Percentiles rank a stretch among this genome's conserved stretches.
phyloP scores from a whole-genome alignment of 306 rosid species.

The Canavalia gladiata region DNA sequence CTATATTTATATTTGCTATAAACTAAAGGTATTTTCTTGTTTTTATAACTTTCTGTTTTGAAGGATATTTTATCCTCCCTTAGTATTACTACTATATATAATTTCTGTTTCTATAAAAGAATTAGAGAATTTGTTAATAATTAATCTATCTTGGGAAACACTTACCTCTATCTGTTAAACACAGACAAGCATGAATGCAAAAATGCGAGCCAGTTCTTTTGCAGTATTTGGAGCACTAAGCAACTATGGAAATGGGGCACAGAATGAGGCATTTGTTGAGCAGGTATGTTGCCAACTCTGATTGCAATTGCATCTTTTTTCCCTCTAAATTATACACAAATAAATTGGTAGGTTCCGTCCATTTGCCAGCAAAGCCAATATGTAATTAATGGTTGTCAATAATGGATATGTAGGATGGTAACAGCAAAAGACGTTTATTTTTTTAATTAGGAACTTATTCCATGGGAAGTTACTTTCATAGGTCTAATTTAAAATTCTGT shows the following conservation, averaged over 20 bases:
- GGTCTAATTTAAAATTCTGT: background rate
- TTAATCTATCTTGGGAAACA: conserved; percentile 18
- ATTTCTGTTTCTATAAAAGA: conserved; percentile 4
- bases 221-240: conserved; percentile 92
- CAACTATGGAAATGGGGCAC: conserved; percentile 74
- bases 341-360: conserved; percentile 20
- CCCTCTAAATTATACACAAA: background rate
- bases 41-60: background rate
- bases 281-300: conserved; percentile 67
- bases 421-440: background rate
- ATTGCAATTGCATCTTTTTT: background rate
- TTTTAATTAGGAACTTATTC: conserved; percentile 7
- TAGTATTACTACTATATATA: background rate
- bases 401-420: conserved; percentile 17
- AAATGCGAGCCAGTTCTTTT: conserved; percentile 92
- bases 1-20: conserved; percentile 4
- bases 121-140: background rate
- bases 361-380: conserved; percentile 17
- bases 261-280: conserved; percentile 84
- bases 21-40: conserved; percentile 16
- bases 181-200: conserved; percentile 74
- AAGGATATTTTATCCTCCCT: conserved; percentile 36
- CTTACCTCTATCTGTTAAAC: conserved; percentile 7
- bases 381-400: conserved; percentile 22
- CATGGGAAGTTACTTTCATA: background rate